phyloP scores from a whole-genome alignment of 805 yeast species.

The Kregervanrija delftensis region DNA sequence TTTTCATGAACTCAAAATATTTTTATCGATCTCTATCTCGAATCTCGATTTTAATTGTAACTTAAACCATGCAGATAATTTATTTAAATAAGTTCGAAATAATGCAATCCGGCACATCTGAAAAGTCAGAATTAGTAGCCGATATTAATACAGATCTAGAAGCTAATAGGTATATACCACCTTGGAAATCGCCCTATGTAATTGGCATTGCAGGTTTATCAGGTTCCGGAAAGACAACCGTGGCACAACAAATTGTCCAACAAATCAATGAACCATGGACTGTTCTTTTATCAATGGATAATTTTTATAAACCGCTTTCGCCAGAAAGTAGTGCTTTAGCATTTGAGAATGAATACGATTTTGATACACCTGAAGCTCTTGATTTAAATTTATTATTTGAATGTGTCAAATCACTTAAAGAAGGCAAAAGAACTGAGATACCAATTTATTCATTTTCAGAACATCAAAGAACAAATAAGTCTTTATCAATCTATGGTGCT shows the following conservation, averaged over 20 bases:
- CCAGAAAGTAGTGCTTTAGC: constrained; percentile 58
- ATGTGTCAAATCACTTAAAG: constrained; percentile 58
- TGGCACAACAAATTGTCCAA: constrained; percentile 75
- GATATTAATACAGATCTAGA: neutral
- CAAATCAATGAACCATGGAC: constrained; percentile 90
- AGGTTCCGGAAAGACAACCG: constrained; percentile 92
- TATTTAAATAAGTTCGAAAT: too few relatives aligned
- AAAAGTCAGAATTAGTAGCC: too few relatives aligned
- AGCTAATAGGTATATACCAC: constrained; percentile 50
- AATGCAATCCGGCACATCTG: too few relatives aligned
- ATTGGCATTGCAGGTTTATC: constrained; percentile 84
- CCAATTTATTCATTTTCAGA: constrained; percentile 63
- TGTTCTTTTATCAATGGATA: constrained; percentile 80
- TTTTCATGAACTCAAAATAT: too few relatives aligned
- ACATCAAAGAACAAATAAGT: constrained; percentile 56
- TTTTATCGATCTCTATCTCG: too few relatives aligned
- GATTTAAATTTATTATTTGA: constrained; percentile 69
- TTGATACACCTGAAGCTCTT: constrained; percentile 80
- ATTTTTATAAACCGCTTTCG: constrained; percentile 75
- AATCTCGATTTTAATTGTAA: too few relatives aligned
- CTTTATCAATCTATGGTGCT: constrained; percentile 83
- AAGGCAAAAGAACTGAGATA: constrained; percentile 61
- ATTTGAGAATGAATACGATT: constrained; percentile 65
- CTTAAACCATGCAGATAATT: too few relatives aligned
- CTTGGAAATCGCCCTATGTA: constrained; percentile 84